Percentiles rank a stretch among this genome's conserved stretches.
Evolutionary conservation across 345 rosid species (phyloP).

Genomic region (Clausena lansium): DNA sequence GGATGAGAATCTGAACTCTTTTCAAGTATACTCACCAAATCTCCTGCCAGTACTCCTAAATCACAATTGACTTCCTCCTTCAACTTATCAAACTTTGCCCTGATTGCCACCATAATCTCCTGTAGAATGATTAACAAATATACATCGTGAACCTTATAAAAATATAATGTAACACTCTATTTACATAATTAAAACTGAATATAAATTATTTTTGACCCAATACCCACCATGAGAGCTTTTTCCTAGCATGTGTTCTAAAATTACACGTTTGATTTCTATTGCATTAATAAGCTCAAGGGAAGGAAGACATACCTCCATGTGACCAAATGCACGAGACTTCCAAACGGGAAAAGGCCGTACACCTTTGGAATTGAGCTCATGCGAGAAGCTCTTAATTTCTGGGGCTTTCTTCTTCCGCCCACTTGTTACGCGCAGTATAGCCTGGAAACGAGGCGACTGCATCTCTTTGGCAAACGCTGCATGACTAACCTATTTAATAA

Average conservation of each 20-base stretch:
- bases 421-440: slow-evolving; percentile 77
- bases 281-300: not conserved
- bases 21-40: slow-evolving; percentile 77
- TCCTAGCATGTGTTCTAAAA: not conserved
- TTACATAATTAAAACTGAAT: not conserved
- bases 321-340: slow-evolving; percentile 85
- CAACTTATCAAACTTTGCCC: slow-evolving; percentile 74
- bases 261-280: not conserved
- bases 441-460: slow-evolving; percentile 86
- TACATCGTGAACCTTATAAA: not conserved
- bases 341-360: slow-evolving; percentile 86
- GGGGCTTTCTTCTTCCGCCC: slow-evolving; percentile 79
- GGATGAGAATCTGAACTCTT: slow-evolving; percentile 57
- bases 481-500: slow-evolving; percentile 45
- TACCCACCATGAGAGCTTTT: not conserved
- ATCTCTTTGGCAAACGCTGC: slow-evolving; percentile 72
- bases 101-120: slow-evolving; percentile 84
- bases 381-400: slow-evolving; percentile 94
- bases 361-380: slow-evolving; percentile 96
- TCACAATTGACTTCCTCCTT: slow-evolving; percentile 95
- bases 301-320: slow-evolving; percentile 67
- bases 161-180: not conserved
- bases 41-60: slow-evolving; percentile 86
- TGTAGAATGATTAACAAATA: slow-evolving; percentile 25
- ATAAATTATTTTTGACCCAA: not conserved